These are phyloP conservation scores for Xylariales sp. DNA, from an alignment of 2,329 filamentous ascomycete species.

Conservation along the genomic window DNA sequence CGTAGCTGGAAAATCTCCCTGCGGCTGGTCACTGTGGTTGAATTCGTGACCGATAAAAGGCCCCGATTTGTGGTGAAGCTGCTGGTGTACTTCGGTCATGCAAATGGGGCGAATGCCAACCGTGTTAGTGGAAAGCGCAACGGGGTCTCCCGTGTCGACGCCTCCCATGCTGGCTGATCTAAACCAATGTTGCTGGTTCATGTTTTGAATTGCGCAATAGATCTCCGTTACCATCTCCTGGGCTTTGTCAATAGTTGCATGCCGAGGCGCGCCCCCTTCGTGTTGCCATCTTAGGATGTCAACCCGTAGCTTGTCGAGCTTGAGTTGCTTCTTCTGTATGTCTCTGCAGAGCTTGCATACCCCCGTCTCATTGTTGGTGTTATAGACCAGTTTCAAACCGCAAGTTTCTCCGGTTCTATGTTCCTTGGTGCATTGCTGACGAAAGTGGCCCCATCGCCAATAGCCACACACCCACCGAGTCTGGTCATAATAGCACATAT, in stretches of 20 bases:
- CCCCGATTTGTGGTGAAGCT: too few species aligned
- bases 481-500: slow-evolving; percentile 95
- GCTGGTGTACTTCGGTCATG: too few species aligned
- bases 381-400: slow-evolving; percentile 83
- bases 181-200: slow-evolving; percentile 37
- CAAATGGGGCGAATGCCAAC: too few species aligned
- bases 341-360: slow-evolving; percentile 84
- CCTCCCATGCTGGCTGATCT: too few species aligned
- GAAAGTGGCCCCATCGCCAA: slow-evolving; percentile 93
- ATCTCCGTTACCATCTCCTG: slow-evolving; percentile 65
- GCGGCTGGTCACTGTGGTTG: too few species aligned
- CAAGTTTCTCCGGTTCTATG: slow-evolving; percentile 94
- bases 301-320: slow-evolving; percentile 66
- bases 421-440: slow-evolving; percentile 86
- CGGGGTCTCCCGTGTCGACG: too few species aligned
- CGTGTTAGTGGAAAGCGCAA: too few species aligned
- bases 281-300: slow-evolving; percentile 72
- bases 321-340: slow-evolving; percentile 77
- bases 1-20: too few species aligned
- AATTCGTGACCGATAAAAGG: too few species aligned
- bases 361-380: slow-evolving; percentile 57
- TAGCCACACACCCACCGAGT: slow-evolving; percentile 79
- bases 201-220: slow-evolving; percentile 49
- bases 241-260: slow-evolving; percentile 68
- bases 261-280: slow-evolving; percentile 38